These are phyloP conservation scores for Alternaria consortialis DNA, from an alignment of 2,329 filamentous ascomycete species.

Conservation along the genomic window DNA sequence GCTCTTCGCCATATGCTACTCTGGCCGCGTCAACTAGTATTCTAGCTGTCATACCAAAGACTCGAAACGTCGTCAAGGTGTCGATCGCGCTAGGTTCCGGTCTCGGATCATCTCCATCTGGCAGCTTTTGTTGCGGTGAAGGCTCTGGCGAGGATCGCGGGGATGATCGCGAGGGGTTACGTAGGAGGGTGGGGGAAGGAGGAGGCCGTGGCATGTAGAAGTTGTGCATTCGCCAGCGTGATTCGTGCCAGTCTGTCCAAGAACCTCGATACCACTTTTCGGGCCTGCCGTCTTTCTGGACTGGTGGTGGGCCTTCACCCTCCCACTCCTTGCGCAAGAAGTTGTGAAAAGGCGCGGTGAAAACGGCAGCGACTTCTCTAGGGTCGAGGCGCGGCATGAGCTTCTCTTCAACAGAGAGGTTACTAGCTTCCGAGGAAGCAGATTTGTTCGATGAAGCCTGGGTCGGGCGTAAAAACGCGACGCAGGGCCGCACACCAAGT, in stretches of 20 bases:
- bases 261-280: constrained; percentile 84
- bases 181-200: constrained; percentile 18
- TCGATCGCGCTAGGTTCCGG: constrained; percentile 52
- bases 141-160: constrained; percentile 3
- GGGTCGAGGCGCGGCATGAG: constrained; percentile 85
- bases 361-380: constrained; percentile 91
- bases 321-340: constrained; percentile 72
- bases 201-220: constrained; percentile 77
- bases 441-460: constrained; percentile 37
- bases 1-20: constrained; percentile 82
- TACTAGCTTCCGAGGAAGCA: constrained; percentile 12
- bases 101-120: constrained; percentile 32
- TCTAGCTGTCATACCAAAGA: constrained; percentile 94
- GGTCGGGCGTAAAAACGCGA: constrained; percentile 65
- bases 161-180: constrained; percentile 9
- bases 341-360: constrained; percentile 86
- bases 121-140: constrained; percentile 5
- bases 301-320: constrained; percentile 54
- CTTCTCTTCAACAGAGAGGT: constrained; percentile 63
- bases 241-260: constrained; percentile 82
- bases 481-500: constrained; percentile 60
- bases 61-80: constrained; percentile 72
- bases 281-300: constrained; percentile 45
- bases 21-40: constrained; percentile 89
- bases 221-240: constrained; percentile 87